A percentile compares a stretch with the other conserved stretches of the same genome.
Evolutionary conservation across 805 yeast genomes (phyloP).

Genomic region (Candida cerambycidarum): DNA sequence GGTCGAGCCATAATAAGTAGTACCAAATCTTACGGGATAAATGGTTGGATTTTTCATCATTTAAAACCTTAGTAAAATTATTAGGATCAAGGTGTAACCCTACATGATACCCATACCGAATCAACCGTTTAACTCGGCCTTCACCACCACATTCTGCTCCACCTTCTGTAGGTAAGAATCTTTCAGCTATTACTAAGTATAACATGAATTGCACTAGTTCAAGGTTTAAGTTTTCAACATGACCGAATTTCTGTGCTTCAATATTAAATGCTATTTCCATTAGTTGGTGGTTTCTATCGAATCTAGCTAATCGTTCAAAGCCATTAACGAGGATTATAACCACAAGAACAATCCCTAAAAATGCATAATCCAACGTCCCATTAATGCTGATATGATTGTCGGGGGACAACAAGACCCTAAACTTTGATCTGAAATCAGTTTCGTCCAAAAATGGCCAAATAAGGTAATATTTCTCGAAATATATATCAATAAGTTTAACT

Average conservation of each 20-base stretch:
- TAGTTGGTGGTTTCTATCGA: slow-evolving; percentile 1
- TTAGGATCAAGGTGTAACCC: slow-evolving; percentile 8
- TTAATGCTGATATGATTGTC: background rate
- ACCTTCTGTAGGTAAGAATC: slow-evolving; percentile 3
- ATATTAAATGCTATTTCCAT: slow-evolving; percentile 5
- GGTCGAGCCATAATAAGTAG: slow-evolving; percentile 4
- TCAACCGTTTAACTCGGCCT: background rate
- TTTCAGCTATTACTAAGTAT: background rate
- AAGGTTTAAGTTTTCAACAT: background rate
- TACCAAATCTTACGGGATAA: slow-evolving; percentile 10
- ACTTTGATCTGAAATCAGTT: slow-evolving; percentile 3
- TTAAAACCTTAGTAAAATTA: background rate
- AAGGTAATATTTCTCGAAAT: slow-evolving; percentile 5
- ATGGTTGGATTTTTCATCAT: slow-evolving; percentile 1
- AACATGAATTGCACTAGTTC: slow-evolving; percentile 3
- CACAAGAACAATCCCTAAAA: slow-evolving; percentile 3
- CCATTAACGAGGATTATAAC: slow-evolving; percentile 6
- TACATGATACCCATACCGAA: background rate
- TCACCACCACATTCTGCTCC: slow-evolving; percentile 1
- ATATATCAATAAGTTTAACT: background rate
- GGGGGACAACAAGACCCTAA: background rate
- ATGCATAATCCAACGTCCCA: background rate
- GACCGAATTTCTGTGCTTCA: slow-evolving; percentile 1
- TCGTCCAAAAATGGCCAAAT: slow-evolving; percentile 10
- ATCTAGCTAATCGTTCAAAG: background rate